phyloP scores from a whole-genome alignment of 2,329 filamentous ascomycete species.

The Fusarium oligoseptatum region DNA sequence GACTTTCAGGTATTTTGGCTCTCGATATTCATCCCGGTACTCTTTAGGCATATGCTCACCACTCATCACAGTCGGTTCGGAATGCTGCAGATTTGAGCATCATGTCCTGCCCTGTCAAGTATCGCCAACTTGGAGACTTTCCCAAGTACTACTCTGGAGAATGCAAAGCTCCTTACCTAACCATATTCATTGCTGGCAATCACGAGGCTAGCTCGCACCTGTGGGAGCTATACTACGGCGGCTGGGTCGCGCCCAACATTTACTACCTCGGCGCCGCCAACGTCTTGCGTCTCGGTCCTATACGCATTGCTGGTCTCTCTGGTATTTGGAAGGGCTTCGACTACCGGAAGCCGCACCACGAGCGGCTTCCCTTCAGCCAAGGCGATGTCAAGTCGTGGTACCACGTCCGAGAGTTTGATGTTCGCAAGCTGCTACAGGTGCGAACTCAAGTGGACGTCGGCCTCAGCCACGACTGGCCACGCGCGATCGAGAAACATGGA shows the following conservation, averaged over 20 bases:
- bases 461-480: constrained; percentile 96
- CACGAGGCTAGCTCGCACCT: constrained; percentile 94
- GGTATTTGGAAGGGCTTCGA: constrained; percentile 96
- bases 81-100: constrained; percentile 89
- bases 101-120: constrained; percentile 92
- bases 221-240: constrained; percentile 94
- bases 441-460: constrained; percentile 92
- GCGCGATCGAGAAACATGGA: constrained; percentile 83
- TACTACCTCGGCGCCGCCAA: constrained; percentile 97
- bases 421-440: constrained; percentile 88
- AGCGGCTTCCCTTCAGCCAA: constrained; percentile 85
- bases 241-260: constrained; percentile 96
- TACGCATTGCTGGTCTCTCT: constrained; percentile 90
- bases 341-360: constrained; percentile 85
- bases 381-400: constrained; percentile 87
- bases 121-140: constrained; percentile 90
- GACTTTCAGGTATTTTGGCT: constrained; percentile 81
- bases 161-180: constrained; percentile 85
- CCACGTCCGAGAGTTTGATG: constrained; percentile 89
- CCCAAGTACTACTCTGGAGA: constrained; percentile 91
- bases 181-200: constrained; percentile 93
- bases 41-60: constrained; percentile 11
- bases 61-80: constrained; percentile 75
- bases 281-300: constrained; percentile 83
- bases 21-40: background rate